These are phyloP conservation scores for Oryza glumipatula DNA, from an alignment of 176 grass and related monocot genomes.

Conservation along the genomic window DNA sequence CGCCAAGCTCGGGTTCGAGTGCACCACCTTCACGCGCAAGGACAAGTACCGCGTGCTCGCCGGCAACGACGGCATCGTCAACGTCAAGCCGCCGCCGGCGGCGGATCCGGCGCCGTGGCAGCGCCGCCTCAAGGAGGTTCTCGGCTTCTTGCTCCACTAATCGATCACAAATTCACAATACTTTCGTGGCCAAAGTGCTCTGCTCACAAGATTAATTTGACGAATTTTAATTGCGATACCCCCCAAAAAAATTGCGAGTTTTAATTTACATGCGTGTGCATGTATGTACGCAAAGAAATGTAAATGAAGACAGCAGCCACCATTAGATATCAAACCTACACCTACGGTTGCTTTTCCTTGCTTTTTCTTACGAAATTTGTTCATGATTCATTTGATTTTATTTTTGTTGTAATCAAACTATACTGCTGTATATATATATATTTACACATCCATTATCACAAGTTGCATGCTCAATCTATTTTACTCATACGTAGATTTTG, in stretches of 20 bases:
- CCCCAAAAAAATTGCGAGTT: background rate
- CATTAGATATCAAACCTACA: background rate
- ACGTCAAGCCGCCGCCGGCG: conserved; percentile 42
- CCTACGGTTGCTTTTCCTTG: background rate
- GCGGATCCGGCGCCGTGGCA: conserved; percentile 29
- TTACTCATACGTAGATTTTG: background rate
- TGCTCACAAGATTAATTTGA: background rate
- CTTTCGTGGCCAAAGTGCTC: background rate
- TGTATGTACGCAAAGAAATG: background rate
- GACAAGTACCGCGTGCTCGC: conserved; percentile 94
- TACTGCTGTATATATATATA: background rate
- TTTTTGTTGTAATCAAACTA: conserved; percentile 1
- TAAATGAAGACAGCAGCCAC: background rate
- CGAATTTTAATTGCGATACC: background rate
- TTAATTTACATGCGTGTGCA: background rate
- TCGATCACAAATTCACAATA: background rate
- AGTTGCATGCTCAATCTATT: background rate
- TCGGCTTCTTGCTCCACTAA: conserved; percentile 62
- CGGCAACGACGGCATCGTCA: conserved; percentile 75
- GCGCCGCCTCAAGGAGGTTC: conserved; percentile 30
- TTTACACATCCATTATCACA: background rate
- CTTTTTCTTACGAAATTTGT: background rate
- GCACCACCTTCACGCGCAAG: conserved; percentile 88
- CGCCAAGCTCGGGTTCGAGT: conserved; percentile 87
- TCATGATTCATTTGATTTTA: background rate